Evolutionary conservation across 1,284 basidiomycete genomes (phyloP).

Genomic region (Cryptococcus sp.): DNA sequence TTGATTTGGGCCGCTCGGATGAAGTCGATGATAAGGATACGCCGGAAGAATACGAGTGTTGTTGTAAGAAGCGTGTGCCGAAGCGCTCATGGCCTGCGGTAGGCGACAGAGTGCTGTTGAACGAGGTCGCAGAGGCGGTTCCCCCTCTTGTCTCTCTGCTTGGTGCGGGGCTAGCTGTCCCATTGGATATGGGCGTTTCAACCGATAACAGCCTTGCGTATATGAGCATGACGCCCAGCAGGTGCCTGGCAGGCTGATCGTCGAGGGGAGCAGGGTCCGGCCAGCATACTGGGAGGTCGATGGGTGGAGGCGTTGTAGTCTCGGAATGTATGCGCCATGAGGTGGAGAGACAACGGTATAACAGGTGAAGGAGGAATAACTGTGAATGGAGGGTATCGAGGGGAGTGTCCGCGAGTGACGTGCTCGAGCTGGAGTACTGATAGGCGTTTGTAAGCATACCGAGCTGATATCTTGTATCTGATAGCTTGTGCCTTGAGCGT

Average conservation of each 20-base stretch:
- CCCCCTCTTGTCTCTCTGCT: constrained; percentile 30
- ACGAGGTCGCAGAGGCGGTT: constrained; percentile 24
- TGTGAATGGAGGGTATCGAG: constrained; percentile 84
- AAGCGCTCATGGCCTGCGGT: constrained; percentile 25
- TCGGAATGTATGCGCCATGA: constrained; percentile 62
- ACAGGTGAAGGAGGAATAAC: constrained; percentile 81
- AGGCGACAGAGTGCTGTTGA: constrained; percentile 16
- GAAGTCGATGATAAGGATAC: constrained; percentile 7
- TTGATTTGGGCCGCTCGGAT: constrained; percentile 11
- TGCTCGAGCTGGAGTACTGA: constrained; percentile 41
- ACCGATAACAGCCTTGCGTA: constrained; percentile 72
- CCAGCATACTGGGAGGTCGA: constrained; percentile 55
- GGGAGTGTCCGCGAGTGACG: constrained; percentile 55
- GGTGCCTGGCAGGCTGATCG: constrained; percentile 81
- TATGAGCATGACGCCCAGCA: constrained; percentile 76
- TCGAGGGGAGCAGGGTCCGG: constrained; percentile 76
- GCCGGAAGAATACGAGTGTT: constrained; percentile 35
- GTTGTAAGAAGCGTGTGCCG: constrained; percentile 33
- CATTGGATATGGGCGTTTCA: constrained; percentile 20
- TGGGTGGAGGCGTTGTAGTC: constrained; percentile 14
- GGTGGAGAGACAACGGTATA: constrained; percentile 72
- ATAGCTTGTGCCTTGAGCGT: not conserved
- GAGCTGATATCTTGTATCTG: not conserved
- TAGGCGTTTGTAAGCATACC: constrained; percentile 37
- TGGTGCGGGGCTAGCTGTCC: constrained; percentile 22